Conservation (phyloP, 164 flowering plant genomes). For the Chimonanthus praecox region DNA sequence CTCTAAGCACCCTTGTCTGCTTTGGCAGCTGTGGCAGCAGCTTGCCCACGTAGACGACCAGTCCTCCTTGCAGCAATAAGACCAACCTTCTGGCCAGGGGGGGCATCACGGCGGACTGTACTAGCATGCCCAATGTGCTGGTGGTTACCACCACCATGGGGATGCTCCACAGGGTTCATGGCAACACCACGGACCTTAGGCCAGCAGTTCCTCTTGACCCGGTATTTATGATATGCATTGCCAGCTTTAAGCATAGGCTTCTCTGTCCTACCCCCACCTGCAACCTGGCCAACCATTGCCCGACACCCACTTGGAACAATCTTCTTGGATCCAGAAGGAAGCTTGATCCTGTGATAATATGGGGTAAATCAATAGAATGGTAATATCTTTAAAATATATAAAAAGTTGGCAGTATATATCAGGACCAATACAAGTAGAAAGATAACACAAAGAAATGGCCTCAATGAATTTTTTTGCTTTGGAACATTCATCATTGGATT, state of each 20-base stretch:
- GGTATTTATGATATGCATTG: conserved; percentile 52
- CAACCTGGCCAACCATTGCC: conserved; percentile 62
- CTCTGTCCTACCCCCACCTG: conserved; percentile 60
- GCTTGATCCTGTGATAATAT: conserved; percentile 33
- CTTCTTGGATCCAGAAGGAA: conserved; percentile 58
- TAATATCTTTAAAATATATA: neutral
- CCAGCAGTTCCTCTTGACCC: conserved; percentile 66
- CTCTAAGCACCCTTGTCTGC: conserved; percentile 27
- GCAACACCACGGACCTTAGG: conserved; percentile 73
- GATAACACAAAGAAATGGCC: neutral
- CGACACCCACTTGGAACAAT: conserved; percentile 52
- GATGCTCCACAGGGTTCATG: conserved; percentile 66
- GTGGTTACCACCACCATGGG: conserved; percentile 65
- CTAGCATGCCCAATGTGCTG: conserved; percentile 61
- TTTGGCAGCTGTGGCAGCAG: conserved; percentile 51
- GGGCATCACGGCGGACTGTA: conserved; percentile 53
- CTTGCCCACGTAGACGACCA: conserved; percentile 53
- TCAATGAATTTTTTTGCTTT: too few relatives aligned
- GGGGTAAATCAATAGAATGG: neutral
- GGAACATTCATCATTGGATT: too few relatives aligned
- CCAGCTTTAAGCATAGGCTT: conserved; percentile 57
- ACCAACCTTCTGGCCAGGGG: conserved; percentile 67
- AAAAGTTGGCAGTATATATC: neutral
- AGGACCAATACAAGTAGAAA: neutral
- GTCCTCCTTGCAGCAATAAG: conserved; percentile 56